Base-by-base conservation (phyloP, 2,329 filamentous ascomycete genomes). In the Penicillium sp. region DNA sequence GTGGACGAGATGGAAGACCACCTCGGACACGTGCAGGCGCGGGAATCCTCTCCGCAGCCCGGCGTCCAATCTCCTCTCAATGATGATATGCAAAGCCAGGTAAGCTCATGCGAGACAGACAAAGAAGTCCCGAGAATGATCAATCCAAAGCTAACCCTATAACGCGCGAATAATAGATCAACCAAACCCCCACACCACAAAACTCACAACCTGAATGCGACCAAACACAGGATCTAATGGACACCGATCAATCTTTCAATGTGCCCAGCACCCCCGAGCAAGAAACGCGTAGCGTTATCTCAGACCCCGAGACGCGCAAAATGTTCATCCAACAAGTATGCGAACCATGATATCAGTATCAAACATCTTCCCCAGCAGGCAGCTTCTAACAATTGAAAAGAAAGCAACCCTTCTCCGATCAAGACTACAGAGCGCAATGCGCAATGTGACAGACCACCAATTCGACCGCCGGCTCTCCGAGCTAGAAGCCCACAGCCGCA, bases 281-380 rank as follows among this genome's bases (percentile, higher is more conserved):
- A 43, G 46, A 55, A 19, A 46, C 59, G 35, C 55, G 51, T 29
- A 51, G 51, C 17, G 51, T 70, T 13, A 67, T 65, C 13, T 61
- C 61, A 32, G 67, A 72, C 33, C 64, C 69, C 22, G 54, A 62
- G 32, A 63, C 65, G 29, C 64, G 69, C 32, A 69, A 67, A 52
- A 43, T 61, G 32, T 72, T 72, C 49, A 71, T 72, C 42, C 63
- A 71, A 61, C 55, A 71, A 54, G 70, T 72, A 53, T 60, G 63
- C 39, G 7, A 49, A 61, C 59, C 38, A 5, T 26, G 21, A n/a
- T 26, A 26, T 26, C 21, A 46, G 12, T 33, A 42, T 42, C 22
- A n/a, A 37, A 44, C 5, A 22, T 22, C 22, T 45, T 24, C 24
- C 32, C 44, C 8, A 37, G 39, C 21, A 37, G n/a, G 13, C 35